phyloP scores from a whole-genome alignment of 2,329 filamentous ascomycete species.

The Beauveria sp. region DNA sequence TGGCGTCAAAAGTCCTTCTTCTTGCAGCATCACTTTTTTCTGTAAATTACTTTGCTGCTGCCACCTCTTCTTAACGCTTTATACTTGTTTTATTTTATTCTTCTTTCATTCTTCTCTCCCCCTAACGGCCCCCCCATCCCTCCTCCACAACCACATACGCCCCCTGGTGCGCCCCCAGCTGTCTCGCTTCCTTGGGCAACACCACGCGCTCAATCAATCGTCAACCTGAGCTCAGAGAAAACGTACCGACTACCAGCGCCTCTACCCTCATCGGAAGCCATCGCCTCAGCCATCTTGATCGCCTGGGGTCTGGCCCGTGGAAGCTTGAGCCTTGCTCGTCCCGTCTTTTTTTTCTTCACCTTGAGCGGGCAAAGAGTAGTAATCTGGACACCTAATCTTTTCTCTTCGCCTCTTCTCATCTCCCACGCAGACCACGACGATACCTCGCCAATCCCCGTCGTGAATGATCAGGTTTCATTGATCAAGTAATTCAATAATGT shows the following conservation, averaged over 20 bases:
- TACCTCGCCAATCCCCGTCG: neutral
- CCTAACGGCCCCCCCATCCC: neutral
- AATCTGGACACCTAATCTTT: neutral
- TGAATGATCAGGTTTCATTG: neutral
- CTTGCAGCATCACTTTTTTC: constrained; percentile 3
- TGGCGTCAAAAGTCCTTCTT: constrained; percentile 7
- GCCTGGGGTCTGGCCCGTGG: neutral
- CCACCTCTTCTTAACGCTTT: neutral
- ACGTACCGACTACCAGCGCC: neutral
- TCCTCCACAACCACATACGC: neutral
- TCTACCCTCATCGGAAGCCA: neutral
- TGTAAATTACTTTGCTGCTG: constrained; percentile 6
- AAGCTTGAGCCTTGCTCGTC: neutral
- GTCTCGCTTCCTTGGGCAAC: neutral
- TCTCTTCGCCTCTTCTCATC: neutral
- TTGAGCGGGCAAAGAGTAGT: neutral
- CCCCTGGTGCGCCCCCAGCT: neutral
- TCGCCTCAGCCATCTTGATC: neutral
- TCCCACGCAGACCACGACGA: neutral
- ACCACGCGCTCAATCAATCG: neutral
- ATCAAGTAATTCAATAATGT: constrained; percentile 66
- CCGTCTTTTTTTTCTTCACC: neutral
- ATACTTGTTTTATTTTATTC: constrained; percentile 8
- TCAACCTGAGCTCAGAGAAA: neutral
- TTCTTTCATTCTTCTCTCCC: neutral